A percentile compares a stretch with the other conserved stretches of the same genome.
Evolutionary conservation across 1,284 basidiomycete genomes (phyloP).

Genomic region (Trichosporon sp.): DNA sequence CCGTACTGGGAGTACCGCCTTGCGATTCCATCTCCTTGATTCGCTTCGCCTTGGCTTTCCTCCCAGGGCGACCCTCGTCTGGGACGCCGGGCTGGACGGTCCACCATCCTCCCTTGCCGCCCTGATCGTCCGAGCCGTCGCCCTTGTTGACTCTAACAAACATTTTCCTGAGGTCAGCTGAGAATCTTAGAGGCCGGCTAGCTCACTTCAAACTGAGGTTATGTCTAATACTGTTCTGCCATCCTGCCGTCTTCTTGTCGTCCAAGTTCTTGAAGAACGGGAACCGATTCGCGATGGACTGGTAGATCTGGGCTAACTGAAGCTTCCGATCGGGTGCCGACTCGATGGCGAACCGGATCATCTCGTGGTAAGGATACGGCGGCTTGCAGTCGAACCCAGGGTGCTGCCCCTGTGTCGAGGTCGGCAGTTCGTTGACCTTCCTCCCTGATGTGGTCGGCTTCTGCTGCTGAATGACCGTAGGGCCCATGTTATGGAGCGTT

Average conservation of each 20-base stretch:
- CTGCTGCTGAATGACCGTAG: background rate
- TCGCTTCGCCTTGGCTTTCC: constrained; percentile 43
- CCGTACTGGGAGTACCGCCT: background rate
- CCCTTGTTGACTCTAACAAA: constrained; percentile 49
- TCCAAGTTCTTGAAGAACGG: constrained; percentile 50
- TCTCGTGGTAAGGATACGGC: constrained; percentile 48
- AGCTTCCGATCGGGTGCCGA: constrained; percentile 39
- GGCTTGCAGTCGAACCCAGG: constrained; percentile 48
- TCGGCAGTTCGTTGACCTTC: constrained; percentile 41
- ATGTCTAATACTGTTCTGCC: constrained; percentile 50
- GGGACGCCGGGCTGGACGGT: constrained; percentile 47
- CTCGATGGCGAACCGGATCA: constrained; percentile 50
- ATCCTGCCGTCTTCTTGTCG: constrained; percentile 47
- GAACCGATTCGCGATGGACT: constrained; percentile 45
- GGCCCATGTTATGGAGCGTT: constrained; percentile 6
- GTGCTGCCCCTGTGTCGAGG: constrained; percentile 33
- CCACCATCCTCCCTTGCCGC: constrained; percentile 51
- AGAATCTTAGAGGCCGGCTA: no score
- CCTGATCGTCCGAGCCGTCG: constrained; percentile 43
- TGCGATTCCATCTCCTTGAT: constrained; percentile 8
- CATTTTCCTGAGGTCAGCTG: constrained; percentile 42
- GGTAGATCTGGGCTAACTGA: constrained; percentile 49
- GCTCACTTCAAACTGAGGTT: constrained; percentile 49
- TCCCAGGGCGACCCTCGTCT: constrained; percentile 46
- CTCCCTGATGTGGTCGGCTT: constrained; percentile 17